Evolutionary conservation across 805 yeast genomes (phyloP), one percentile per base, ranked within the genome.

Genomic region (Yarrowia sp.): DNA sequence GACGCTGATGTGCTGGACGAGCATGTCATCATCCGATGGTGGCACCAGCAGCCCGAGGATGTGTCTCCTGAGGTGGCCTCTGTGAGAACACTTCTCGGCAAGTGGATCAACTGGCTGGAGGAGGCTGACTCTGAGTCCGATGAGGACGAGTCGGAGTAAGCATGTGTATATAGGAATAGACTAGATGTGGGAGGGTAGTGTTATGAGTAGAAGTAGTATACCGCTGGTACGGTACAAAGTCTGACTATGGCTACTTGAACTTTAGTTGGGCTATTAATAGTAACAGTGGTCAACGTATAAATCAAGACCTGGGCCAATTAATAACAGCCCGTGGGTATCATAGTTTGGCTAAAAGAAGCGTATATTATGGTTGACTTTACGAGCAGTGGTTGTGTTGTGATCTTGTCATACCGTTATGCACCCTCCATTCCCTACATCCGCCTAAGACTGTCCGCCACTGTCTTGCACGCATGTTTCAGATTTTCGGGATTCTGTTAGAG

Each of bases 101-200:
- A 86, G 74, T 93, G 93, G 86, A 81, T 93, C 18, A 89, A 86
- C 17, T 92, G 98, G 98, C 81, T 93, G 66, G 83, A 83, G 70
- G 89, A 86, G 53, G 98, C 97, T 0, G 88, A 84, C 66, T 86
- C 83, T 69, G 88, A 84, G 68, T 76, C 81, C 9, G 86, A 81
- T 31, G 82, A 79, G 28, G 43, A 43, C 11, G 62, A 42, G 36
- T 42, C 42, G 35, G 64, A 58, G 14, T 51, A 48, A 8, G 35
- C 55, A 48, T 48, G 58, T 51, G 58, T 51, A 51, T 22, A 51
- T 51, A 51, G 7, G 58, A 51, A 51, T 51, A 51, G 58, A 51
- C 42, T 38, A 51, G 43, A 51, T 51, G 28, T 50, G 57, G 41
- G 18, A 11, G 28, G 28, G 28, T 22, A 5, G 5, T 3, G 28